Evolutionary conservation across 2,329 filamentous ascomycete species (phyloP).

Genomic region (Chrysosporium keratinophilum): DNA sequence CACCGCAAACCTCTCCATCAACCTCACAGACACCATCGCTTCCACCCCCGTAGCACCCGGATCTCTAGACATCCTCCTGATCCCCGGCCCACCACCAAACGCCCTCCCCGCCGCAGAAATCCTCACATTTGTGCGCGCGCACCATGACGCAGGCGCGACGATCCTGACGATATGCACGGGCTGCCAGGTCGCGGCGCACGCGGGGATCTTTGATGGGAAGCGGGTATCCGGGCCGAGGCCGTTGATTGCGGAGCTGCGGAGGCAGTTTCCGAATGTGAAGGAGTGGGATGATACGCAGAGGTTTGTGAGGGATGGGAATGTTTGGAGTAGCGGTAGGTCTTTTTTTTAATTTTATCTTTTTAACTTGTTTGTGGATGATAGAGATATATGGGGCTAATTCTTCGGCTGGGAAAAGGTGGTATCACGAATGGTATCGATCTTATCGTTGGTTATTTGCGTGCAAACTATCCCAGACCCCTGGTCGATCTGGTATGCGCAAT

Average conservation of each 20-base stretch:
- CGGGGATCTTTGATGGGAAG: slow-evolving; percentile 20
- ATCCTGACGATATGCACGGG: slow-evolving; percentile 25
- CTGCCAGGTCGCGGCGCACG: slow-evolving; percentile 18
- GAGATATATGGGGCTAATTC: background rate
- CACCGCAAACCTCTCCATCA: slow-evolving; percentile 25
- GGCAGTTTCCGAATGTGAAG: slow-evolving; percentile 21
- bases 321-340: slow-evolving; percentile 14
- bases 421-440: slow-evolving; percentile 11
- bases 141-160: slow-evolving; percentile 23
- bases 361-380: too few relatives aligned
- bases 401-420: background rate
- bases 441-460: slow-evolving; percentile 8
- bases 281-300: slow-evolving; percentile 8
- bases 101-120: slow-evolving; percentile 22
- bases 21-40: slow-evolving; percentile 22
- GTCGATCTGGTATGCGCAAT: slow-evolving; percentile 6
- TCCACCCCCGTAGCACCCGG: slow-evolving; percentile 27
- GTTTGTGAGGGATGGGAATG: slow-evolving; percentile 9
- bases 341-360: background rate
- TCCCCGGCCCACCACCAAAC: slow-evolving; percentile 31
- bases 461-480: slow-evolving; percentile 4
- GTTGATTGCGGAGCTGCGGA: slow-evolving; percentile 19
- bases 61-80: slow-evolving; percentile 28
- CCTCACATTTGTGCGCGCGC: slow-evolving; percentile 25
- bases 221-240: slow-evolving; percentile 20